phyloP scores from a whole-genome alignment of 1,284 basidiomycete species.

The Malassezia sp. region DNA sequence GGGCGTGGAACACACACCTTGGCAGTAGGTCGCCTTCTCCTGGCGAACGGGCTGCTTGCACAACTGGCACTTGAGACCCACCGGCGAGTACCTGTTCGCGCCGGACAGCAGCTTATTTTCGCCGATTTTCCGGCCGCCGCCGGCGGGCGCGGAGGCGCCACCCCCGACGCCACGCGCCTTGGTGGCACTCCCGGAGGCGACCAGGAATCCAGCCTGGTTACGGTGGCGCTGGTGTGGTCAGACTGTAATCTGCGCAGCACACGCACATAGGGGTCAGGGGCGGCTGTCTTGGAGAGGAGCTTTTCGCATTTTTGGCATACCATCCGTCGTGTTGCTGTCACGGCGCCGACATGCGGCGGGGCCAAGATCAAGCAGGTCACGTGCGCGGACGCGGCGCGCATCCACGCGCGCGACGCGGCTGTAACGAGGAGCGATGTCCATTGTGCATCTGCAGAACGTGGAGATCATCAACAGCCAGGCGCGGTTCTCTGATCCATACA shows the following conservation, averaged over 20 bases:
- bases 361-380: not conserved
- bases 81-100: conserved; percentile 19
- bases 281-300: conserved; percentile 12
- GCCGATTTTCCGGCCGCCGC: conserved; percentile 15
- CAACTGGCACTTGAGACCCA: conserved; percentile 23
- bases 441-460: conserved; percentile 42
- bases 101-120: conserved; percentile 23
- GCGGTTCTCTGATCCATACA: conserved; percentile 60
- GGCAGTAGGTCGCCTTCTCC: conserved; percentile 24
- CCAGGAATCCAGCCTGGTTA: conserved; percentile 14
- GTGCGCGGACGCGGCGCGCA: not conserved
- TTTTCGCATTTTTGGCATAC: conserved; percentile 25
- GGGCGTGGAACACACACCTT: conserved; percentile 16
- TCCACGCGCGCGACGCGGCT: not conserved
- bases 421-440: no score
- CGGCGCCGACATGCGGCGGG: not conserved
- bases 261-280: conserved; percentile 23
- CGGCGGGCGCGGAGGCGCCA: not conserved
- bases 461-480: conserved; percentile 41
- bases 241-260: not conserved
- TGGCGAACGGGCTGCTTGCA: conserved; percentile 23
- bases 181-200: conserved; percentile 3
- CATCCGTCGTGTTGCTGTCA: conserved; percentile 14
- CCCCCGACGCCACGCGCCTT: not conserved
- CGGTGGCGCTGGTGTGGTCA: conserved; percentile 18